phyloP scores from a whole-genome alignment of 257 asterid species.

The Scutellaria barbata region DNA sequence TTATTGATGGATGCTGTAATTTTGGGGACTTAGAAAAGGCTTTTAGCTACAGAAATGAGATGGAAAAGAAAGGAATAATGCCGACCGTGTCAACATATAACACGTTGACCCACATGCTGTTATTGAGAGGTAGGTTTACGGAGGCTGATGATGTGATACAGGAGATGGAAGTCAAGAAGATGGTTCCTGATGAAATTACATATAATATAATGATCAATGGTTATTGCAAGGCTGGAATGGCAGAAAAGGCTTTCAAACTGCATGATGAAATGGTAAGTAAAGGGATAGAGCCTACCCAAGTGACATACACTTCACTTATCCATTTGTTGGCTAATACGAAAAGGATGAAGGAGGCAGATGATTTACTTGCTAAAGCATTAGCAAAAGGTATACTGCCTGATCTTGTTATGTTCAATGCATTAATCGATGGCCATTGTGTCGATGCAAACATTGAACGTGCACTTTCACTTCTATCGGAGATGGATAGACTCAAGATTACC shows the following conservation, averaged over 20 bases:
- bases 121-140: conserved; percentile 42
- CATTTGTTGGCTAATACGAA: conserved; percentile 52
- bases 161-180: conserved; percentile 51
- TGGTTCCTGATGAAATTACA: conserved; percentile 53
- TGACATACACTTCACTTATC: conserved; percentile 56
- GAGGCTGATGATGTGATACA: conserved; percentile 49
- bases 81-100: conserved; percentile 61
- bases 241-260: conserved; percentile 51
- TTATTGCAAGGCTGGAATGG: conserved; percentile 48
- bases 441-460: conserved; percentile 50
- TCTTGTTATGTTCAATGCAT: conserved; percentile 60
- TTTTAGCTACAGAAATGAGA: conserved; percentile 51
- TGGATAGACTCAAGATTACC: conserved; percentile 50
- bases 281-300: conserved; percentile 52
- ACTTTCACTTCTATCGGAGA: conserved; percentile 46
- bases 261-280: conserved; percentile 54
- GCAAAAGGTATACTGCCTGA: conserved; percentile 52
- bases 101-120: conserved; percentile 48
- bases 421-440: conserved; percentile 59
- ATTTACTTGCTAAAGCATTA: conserved; percentile 43
- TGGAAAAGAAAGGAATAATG: conserved; percentile 53
- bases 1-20: conserved; percentile 57
- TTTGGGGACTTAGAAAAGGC: conserved; percentile 56
- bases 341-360: conserved; percentile 61
- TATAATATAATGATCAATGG: conserved; percentile 56